phyloP scores from a whole-genome alignment of 2,329 filamentous ascomycete genomes.

The Sclerotinia borealis region DNA sequence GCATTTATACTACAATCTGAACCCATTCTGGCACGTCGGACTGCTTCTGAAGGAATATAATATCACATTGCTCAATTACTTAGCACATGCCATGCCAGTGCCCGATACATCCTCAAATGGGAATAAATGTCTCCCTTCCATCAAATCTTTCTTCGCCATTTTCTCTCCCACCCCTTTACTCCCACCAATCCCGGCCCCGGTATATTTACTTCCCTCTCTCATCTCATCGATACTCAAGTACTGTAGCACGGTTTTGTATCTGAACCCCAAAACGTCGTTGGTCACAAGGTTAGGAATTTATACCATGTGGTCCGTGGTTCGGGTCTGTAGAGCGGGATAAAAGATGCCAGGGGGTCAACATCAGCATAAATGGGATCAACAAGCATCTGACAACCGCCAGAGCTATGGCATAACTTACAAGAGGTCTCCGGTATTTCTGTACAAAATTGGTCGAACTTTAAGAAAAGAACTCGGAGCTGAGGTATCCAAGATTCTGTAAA shows the following conservation, averaged over 20 bases:
- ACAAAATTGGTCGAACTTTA: not conserved
- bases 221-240: not conserved
- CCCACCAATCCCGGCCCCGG: not conserved
- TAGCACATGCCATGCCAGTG: not conserved
- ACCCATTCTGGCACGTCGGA: too few relatives aligned
- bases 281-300: not conserved
- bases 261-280: not conserved
- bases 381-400: too few relatives aligned
- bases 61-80: not conserved
- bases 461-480: too few relatives aligned
- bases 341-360: not conserved
- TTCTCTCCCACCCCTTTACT: too few relatives aligned
- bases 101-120: not conserved
- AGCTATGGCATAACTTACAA: too few relatives aligned
- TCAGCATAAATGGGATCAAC: too few relatives aligned
- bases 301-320: not conserved
- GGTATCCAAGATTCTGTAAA: constrained; percentile 52
- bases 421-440: not conserved
- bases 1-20: not conserved
- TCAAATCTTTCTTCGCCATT: not conserved
- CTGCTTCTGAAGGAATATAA: too few relatives aligned
- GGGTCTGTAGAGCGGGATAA: not conserved
- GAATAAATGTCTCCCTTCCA: not conserved
- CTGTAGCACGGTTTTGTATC: not conserved
- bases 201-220: not conserved